These are phyloP conservation scores for Neoascochyta sp. DNA, from an alignment of 2,329 filamentous ascomycete species.

Conservation along the genomic window DNA sequence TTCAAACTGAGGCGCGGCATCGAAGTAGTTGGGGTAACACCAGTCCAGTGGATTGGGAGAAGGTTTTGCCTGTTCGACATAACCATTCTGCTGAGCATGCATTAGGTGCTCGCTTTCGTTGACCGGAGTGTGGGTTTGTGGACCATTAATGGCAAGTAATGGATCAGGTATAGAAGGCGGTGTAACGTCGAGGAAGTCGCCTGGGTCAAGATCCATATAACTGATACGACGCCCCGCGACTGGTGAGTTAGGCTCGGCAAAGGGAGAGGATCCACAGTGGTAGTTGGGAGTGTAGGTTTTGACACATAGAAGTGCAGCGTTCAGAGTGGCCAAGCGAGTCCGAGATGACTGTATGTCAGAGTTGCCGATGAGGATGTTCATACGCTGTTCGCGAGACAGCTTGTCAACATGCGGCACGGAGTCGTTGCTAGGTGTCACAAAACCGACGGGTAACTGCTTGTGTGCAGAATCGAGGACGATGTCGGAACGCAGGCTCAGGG, in stretches of 20 bases:
- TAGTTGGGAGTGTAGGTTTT: constrained; percentile 17
- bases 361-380: constrained; percentile 36
- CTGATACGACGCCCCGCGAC: constrained; percentile 30
- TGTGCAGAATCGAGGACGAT: constrained; percentile 25
- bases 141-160: constrained; percentile 19
- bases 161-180: constrained; percentile 29
- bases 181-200: constrained; percentile 25
- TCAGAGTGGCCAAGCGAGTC: constrained; percentile 28
- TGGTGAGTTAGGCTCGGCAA: constrained; percentile 23
- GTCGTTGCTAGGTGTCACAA: constrained; percentile 34
- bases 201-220: constrained; percentile 39
- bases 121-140: constrained; percentile 16
- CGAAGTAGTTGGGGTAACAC: constrained; percentile 37
- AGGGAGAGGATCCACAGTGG: constrained; percentile 24
- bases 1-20: constrained; percentile 32
- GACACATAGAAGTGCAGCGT: constrained; percentile 29
- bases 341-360: constrained; percentile 25
- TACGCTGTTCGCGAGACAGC: constrained; percentile 32
- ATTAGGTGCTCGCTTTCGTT: constrained; percentile 19
- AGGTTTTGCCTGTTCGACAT: constrained; percentile 27
- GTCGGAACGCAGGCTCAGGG: constrained; percentile 36
- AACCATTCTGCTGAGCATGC: constrained; percentile 19
- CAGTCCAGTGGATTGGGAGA: constrained; percentile 29
- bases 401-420: constrained; percentile 33
- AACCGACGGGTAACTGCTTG: constrained; percentile 31